Base-by-base conservation (phyloP, 768 basidiomycete species). In the Omphalotus guepiniiformis region DNA sequence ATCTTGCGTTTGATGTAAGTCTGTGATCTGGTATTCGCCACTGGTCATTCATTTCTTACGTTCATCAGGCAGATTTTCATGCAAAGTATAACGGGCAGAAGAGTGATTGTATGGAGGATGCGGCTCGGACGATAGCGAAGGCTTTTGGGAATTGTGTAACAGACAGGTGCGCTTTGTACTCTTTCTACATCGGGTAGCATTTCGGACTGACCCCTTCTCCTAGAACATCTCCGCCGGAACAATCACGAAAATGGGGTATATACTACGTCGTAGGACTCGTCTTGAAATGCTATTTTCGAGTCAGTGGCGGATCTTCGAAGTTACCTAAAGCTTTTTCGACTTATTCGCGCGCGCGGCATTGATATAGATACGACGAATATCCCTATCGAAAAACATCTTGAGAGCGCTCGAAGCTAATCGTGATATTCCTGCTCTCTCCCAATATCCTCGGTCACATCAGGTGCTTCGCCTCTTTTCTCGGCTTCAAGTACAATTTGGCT, bases 251-350 rank as follows among this genome's bases (percentile, higher is more conserved):
- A 70, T 88, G 93, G 92, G 84, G 93, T 1, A 78, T 93, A 2
- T 98, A 98, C 68, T 90, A 93, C 57, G 80, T 96, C 12, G 93
- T 94, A 1, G 88, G 86, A 13, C 71, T 95, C 41, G 84, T 93
- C 47, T 69, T 99, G 64, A 98, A 98, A 64, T 88, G 83, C 39
- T 98, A 98, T 69, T 97, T 98, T 75, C 83, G 85, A 56, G 94
- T 82, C 65, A 63, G 85, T 73, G 35, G 46, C n/a, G 21, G 25
- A 27, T 21, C n/a, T n/a, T n/a, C 28, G 28, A 45, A 26, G 32
- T 6, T 38, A 16, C 39, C 25, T n/a, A 26, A 15, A 21, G 39
- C 21, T 30, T 27, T 23, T 44, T 52, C 21, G 34, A 39, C 16
- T 46, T 23, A 27, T 26, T 16, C 11, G 29, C 44, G 43, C 34